Percentiles rank a stretch among this genome's conserved stretches.
Evolutionary conservation across 352 stramenopile genomes (phyloP).

Genomic region (Pythium myriotylum): DNA sequence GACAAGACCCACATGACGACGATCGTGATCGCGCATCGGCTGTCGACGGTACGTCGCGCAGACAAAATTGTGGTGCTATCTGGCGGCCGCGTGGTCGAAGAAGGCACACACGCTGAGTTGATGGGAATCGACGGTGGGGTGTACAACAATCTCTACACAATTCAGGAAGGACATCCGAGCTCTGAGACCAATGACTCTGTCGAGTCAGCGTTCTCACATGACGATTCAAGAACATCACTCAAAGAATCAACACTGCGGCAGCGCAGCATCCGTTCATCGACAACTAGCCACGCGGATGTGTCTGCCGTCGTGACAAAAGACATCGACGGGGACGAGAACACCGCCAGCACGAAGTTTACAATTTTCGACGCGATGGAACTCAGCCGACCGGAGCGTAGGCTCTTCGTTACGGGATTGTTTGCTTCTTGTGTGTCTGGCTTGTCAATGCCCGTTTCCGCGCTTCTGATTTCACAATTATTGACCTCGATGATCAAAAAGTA

Average conservation of each 20-base stretch:
- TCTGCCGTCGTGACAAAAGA: not conserved
- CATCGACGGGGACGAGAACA: no score
- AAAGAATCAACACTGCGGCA: not conserved
- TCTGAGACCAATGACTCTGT: no score
- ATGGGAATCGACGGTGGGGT: not conserved
- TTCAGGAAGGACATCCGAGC: not conserved
- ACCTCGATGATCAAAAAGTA: constrained; percentile 38
- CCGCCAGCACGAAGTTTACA: constrained; percentile 10
- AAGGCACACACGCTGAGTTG: not conserved
- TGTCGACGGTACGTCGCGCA: no score
- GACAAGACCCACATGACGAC: no score
- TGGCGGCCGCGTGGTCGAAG: not conserved
- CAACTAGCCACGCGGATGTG: not conserved
- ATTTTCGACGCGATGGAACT: constrained; percentile 19
- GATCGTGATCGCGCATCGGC: no score
- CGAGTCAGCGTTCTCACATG: no score
- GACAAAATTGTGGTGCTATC: not conserved
- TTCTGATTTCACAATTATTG: constrained; percentile 26
- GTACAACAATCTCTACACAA: not conserved
- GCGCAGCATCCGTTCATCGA: not conserved
- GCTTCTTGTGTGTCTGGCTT: constrained; percentile 10
- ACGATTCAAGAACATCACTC: no score
- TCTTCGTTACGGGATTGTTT: constrained; percentile 6
- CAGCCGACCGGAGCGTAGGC: constrained; percentile 14
- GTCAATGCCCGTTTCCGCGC: constrained; percentile 12